Evolutionary conservation across 2,329 filamentous ascomycete species (phyloP), one percentile per base, ranked within the genome.

Genomic region (Metarhizium robertsii): DNA sequence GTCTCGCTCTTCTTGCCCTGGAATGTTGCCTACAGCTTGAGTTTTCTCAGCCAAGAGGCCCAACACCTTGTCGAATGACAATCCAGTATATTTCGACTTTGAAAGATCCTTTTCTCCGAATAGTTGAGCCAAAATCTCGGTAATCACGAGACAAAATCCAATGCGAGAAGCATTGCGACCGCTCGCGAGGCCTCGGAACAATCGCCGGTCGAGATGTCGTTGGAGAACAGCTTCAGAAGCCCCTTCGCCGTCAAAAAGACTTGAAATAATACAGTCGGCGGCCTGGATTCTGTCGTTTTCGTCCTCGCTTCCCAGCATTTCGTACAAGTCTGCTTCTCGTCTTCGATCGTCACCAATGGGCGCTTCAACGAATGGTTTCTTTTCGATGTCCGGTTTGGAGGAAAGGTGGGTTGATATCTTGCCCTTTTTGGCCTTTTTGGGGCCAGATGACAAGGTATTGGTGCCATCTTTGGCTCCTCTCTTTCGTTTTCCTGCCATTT

Each of bases 151-250:
- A 54, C 90, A 95, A 69, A 95, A 96, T 3, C 94, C 94, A 52
- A 94, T 75, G 30, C 94, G 81, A 18, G 92, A 90, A 13, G 89
- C 90, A 73, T 96, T 96, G 56, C 90, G 85, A 54, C 90, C 87
- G 68, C 91, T 96, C 58, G 92, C 91, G 18, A 97, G 83, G 45
- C 94, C 94, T 54, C 89, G 84, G 68, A 96, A 90, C 42, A 99
- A 76, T 30, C 87, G 80, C 66, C 81, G 81, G 60, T 83, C 80
- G 34, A 86, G 71, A 62, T 86, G 83, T 57, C 81, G 73, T 61
- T 77, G 69, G 14, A 86, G 71, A 2, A 81, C 77, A 1, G 72
- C 62, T 65, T 85, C 81, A 2, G 75, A 60, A 3, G 78, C 78
- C 36, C 73, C 72, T 20, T 79, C 70, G 47, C 72, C 73, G 43